Percentiles rank a stretch among this genome's conserved stretches.
These are phyloP conservation scores for Circinella minor DNA, from an alignment of 371 early-diverging fungal species.

Conservation along the genomic window DNA sequence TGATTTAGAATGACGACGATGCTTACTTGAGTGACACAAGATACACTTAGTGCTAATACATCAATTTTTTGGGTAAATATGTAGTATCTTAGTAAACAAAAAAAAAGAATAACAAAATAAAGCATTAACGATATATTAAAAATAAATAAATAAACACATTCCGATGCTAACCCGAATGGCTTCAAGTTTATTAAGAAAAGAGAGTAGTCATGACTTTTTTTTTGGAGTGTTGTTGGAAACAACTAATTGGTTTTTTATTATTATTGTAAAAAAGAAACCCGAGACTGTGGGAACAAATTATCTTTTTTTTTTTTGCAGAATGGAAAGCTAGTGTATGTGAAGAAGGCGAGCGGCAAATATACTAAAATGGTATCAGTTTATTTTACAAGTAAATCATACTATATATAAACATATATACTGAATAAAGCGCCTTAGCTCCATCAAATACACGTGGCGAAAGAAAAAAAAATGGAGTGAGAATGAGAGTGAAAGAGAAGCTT, in stretches of 20 bases:
- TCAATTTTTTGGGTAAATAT: too few species aligned
- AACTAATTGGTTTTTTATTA: too few species aligned
- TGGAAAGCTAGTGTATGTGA: not conserved
- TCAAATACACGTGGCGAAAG: conserved; percentile 5
- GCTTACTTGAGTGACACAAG: not conserved
- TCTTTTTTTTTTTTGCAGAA: not conserved
- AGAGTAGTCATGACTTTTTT: too few species aligned
- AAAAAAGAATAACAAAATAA: too few species aligned
- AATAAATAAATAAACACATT: too few species aligned
- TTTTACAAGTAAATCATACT: not conserved
- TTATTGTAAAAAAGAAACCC: not conserved
- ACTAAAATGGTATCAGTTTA: not conserved
- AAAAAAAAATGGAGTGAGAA: not conserved
- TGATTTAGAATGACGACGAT: conserved; percentile 7
- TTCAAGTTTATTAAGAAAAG: too few species aligned
- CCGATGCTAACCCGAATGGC: too few species aligned
- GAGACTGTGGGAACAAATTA: conserved; percentile 2
- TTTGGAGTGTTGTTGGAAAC: too few species aligned
- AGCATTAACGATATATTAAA: too few species aligned
- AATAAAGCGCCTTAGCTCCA: not conserved
- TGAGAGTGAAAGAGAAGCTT: not conserved
- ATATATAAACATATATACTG: not conserved
- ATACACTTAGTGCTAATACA: too few species aligned
- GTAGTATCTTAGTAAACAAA: too few species aligned
- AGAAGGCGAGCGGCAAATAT: not conserved